Evolutionary conservation across 2,329 filamentous ascomycete genomes (phyloP), one percentile per base, ranked within the genome.

Genomic region (Colletotrichum godetiae): DNA sequence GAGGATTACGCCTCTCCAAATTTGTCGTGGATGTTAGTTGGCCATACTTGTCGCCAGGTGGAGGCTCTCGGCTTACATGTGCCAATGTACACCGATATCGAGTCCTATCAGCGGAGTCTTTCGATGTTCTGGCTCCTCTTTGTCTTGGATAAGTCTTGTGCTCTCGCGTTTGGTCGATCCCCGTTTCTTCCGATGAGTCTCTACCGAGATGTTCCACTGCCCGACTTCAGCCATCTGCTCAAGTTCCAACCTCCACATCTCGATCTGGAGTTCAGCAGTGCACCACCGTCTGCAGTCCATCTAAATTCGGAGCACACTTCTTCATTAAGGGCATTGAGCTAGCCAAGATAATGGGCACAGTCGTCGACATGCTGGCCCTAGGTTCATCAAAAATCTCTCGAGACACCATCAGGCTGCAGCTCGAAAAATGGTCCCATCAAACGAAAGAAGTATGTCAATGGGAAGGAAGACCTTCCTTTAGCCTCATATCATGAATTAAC

Each of bases 1-100:
- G 67, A 68, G 35, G 67, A 68, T 13, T 68, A 68, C 15, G 53
- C 59, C 3, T 68, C 67, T 22, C 59, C 59, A 3, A 68, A 68
- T 52, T 29, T 68, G 31, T 68, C 67, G 0, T 68, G 59, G 59
- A 68, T 68, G 67, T 8, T 68, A 1, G 67, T 68, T 8, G 67
- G 67, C 4, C 67, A 68, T 37, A 59, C 67, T 22, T 65, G 67
- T 52, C 67, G 59, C 2, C 67, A 68, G 31, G 67, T 59, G 3
- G 67, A 68, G 53, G 59, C 67, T 5, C 22, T 68, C 12, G 67
- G 67, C 12, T 27, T 68, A 15, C 67, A 68, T 4, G 13, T n/a
- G 19, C 33, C 27, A 22, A 33, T 19, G 8, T 33, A 64, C 0
- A 12, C 4, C 3, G 59, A 68, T 15, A 6, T n/a, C 2, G 67